A percentile compares a stretch with the other conserved stretches of the same genome.
phyloP scores from a whole-genome alignment of 768 basidiomycete genomes.

The Rhizopogon vesiculosus region DNA sequence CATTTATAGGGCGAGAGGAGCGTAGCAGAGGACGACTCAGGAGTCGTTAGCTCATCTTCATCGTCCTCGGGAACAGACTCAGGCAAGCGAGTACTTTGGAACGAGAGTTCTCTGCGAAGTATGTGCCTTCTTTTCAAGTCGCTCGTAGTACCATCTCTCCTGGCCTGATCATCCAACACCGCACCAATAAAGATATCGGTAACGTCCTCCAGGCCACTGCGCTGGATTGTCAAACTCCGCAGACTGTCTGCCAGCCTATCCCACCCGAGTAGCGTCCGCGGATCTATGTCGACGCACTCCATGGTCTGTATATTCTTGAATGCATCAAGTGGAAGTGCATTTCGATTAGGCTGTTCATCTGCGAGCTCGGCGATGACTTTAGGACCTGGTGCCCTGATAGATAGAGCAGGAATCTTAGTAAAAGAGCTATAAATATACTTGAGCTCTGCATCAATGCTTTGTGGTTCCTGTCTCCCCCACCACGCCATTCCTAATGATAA shows the following conservation, averaged over 20 bases:
- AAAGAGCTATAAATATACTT: conserved; percentile 87
- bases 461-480: conserved; percentile 62
- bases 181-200: conserved; percentile 71
- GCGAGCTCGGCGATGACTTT: conserved; percentile 66
- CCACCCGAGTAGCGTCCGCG: conserved; percentile 80
- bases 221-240: conserved; percentile 67
- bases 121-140: conserved; percentile 43
- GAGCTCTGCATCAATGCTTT: conserved; percentile 65
- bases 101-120: conserved; percentile 40
- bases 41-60: conserved; percentile 24
- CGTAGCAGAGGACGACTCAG: conserved; percentile 21
- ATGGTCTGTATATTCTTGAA: conserved; percentile 84
- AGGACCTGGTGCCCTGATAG: conserved; percentile 57
- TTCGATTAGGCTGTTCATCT: conserved; percentile 64
- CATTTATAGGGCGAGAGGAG: conserved; percentile 60
- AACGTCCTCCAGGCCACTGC: conserved; percentile 80
- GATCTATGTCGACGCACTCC: conserved; percentile 78
- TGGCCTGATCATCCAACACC: conserved; percentile 69
- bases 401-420: conserved; percentile 82
- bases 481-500: conserved; percentile 70
- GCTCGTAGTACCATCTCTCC: conserved; percentile 52
- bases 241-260: conserved; percentile 69
- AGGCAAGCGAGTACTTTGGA: conserved; percentile 47
- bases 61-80: conserved; percentile 52
- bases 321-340: conserved; percentile 72